phyloP scores from a whole-genome alignment of 2,329 filamentous ascomycete genomes.

The Lithohypha guttulata region DNA sequence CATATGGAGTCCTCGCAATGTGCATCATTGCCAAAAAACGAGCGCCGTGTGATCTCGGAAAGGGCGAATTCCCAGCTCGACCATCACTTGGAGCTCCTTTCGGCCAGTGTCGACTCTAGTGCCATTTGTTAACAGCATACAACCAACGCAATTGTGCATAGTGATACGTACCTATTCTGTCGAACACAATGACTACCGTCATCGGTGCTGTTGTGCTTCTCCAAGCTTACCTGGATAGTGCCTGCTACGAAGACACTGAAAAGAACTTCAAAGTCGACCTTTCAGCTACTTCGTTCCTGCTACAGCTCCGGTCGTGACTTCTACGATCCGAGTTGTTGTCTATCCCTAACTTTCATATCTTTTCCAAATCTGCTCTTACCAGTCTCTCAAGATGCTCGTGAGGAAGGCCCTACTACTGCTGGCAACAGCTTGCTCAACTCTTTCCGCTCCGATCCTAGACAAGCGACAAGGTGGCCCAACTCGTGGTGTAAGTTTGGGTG shows the following conservation, averaged over 20 bases:
- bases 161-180: no score
- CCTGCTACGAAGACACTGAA: background rate
- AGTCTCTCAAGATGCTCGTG: slow-evolving; percentile 7
- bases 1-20: background rate
- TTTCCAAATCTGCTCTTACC: background rate
- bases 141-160: no score
- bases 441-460: slow-evolving; percentile 14
- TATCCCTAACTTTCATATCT: background rate
- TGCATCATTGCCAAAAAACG: slow-evolving; percentile 1
- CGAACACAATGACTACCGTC: no score
- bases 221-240: background rate
- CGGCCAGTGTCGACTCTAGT: no score
- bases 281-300: background rate
- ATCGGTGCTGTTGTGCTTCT: no score
- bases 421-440: slow-evolving; percentile 11
- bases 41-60: slow-evolving; percentile 7
- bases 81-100: no score
- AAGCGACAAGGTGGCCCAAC: slow-evolving; percentile 11
- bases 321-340: no score
- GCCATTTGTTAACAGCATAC: no score
- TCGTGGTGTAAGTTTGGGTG: slow-evolving; percentile 53
- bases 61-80: no score
- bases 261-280: no score
- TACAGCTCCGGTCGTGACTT: background rate
- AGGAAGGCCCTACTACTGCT: slow-evolving; percentile 13